Evolutionary conservation across 2,329 filamentous ascomycete species (phyloP).

Genomic region (Helotiales sp.): DNA sequence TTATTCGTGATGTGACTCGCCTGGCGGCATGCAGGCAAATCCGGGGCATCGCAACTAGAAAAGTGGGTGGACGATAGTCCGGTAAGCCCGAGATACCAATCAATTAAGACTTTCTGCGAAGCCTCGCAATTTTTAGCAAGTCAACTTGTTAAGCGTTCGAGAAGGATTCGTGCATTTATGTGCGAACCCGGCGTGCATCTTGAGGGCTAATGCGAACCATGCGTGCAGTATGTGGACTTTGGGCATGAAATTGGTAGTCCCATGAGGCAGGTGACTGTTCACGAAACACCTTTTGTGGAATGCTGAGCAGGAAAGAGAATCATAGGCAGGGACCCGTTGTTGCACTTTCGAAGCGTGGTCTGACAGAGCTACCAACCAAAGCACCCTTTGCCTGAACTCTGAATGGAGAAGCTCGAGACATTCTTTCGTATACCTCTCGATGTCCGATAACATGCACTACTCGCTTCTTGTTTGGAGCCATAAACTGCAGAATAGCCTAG

Average conservation of each 20-base stretch:
- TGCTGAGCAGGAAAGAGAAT: neutral
- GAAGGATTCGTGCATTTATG: no score
- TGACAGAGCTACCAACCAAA: neutral
- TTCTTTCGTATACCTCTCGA: neutral
- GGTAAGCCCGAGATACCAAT: no score
- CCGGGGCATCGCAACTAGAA: no score
- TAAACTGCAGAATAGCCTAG: neutral
- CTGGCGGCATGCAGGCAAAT: no score
- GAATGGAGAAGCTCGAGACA: neutral
- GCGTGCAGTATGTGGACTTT: neutral
- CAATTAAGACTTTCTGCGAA: no score
- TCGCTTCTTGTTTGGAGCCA: neutral
- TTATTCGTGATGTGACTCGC: no score
- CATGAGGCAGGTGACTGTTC: neutral
- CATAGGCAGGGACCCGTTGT: neutral
- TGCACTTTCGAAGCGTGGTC: neutral
- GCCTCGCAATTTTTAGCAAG: no score
- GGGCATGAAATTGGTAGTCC: neutral
- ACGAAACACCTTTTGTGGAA: neutral
- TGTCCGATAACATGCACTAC: neutral
- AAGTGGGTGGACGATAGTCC: no score
- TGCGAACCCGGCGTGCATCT: neutral
- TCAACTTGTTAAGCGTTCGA: no score
- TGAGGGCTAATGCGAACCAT: neutral
- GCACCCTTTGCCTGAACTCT: neutral